phyloP scores from a whole-genome alignment of 331 rosid species.

The Saraca asoca region DNA sequence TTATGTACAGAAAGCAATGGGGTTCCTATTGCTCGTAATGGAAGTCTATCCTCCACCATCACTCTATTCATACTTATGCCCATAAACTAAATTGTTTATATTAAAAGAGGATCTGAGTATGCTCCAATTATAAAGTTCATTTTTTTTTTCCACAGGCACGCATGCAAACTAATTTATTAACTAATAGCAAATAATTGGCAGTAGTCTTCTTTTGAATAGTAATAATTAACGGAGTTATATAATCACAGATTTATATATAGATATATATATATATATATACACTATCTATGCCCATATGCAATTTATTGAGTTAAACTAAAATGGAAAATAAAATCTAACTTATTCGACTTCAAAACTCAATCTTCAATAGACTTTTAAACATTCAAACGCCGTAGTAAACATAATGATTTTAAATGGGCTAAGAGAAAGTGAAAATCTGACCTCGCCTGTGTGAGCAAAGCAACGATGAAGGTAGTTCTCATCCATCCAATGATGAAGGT shows the following conservation, averaged over 20 bases:
- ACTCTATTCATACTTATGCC: not conserved
- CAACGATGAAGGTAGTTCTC: constrained; percentile 72
- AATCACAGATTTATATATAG: not conserved
- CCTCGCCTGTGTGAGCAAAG: constrained; percentile 83
- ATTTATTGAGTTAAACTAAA: not conserved
- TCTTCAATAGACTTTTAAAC: not conserved
- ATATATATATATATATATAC: no score
- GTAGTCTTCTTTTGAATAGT: not conserved
- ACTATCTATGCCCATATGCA: not conserved
- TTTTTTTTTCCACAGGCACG: not conserved
- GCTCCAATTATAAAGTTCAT: constrained; percentile 30
- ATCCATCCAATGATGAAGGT: constrained; percentile 91
- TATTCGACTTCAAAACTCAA: not conserved
- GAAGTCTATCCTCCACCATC: not conserved
- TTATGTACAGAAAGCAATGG: no score
- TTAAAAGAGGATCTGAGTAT: not conserved
- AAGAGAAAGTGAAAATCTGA: constrained; percentile 1
- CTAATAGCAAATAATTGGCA: not conserved
- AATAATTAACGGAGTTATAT: no score
- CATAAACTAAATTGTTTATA: not conserved
- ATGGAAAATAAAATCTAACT: constrained; percentile 20
- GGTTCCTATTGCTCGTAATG: no score
- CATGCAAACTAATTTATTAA: not conserved
- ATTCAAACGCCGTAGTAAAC: not conserved
- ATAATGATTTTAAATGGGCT: not conserved